Evolutionary conservation across 257 asterid species (phyloP).

Genomic region (Paraleonurus japonicus): DNA sequence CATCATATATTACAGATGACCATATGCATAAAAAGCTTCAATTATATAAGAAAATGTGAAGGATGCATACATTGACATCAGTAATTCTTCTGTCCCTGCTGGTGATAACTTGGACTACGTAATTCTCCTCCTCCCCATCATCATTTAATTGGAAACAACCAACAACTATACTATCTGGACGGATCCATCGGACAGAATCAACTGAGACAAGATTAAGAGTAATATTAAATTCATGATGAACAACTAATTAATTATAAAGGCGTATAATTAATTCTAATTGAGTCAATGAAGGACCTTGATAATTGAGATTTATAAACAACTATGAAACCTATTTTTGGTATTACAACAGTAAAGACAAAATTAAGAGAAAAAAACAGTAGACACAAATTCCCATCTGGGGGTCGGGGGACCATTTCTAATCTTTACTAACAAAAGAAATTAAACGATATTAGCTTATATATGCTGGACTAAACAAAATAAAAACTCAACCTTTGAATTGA

Average conservation of each 20-base stretch:
- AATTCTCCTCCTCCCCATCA: conserved; percentile 68
- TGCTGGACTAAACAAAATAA: conserved; percentile 4
- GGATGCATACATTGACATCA: conserved; percentile 44
- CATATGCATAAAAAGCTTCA: conserved; percentile 7
- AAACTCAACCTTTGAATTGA: conserved; percentile 4
- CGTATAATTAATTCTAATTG: conserved; percentile 8
- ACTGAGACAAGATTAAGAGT: conserved; percentile 50
- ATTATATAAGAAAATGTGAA: conserved; percentile 4
- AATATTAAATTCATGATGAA: conserved; percentile 11
- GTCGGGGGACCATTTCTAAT: not conserved
- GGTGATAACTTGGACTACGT: conserved; percentile 71
- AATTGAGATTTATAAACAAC: conserved; percentile 15
- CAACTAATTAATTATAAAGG: not conserved
- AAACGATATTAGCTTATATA: not conserved
- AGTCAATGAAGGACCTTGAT: not conserved
- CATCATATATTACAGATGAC: not conserved
- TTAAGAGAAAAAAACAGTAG: no score
- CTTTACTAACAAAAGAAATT: not conserved
- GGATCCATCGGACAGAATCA: conserved; percentile 87
- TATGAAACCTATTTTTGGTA: conserved; percentile 10
- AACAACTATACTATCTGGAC: conserved; percentile 72
- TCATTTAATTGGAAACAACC: conserved; percentile 71
- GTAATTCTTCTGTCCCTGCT: conserved; percentile 57
- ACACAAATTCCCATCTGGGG: not conserved
- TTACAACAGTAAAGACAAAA: not conserved